A percentile compares a stretch with the other conserved stretches of the same genome.
These are phyloP conservation scores for Kockiozyma suomiensis DNA, from an alignment of 805 yeast species.

Conservation along the genomic window DNA sequence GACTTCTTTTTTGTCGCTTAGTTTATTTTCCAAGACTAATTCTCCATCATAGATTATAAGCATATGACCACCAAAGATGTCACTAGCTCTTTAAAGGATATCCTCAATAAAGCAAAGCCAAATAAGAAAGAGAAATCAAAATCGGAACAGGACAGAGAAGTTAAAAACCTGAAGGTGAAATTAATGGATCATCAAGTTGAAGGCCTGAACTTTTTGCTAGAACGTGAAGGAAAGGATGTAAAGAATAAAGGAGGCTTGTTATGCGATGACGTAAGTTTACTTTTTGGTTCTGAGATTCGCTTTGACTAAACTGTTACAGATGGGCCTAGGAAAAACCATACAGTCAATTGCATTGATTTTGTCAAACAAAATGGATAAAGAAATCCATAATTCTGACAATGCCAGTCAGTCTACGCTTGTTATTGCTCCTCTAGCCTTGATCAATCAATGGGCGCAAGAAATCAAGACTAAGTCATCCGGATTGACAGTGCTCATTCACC, in stretches of 20 bases:
- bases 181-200: conserved; percentile 52
- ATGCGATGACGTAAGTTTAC: conserved; percentile 62
- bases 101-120: conserved; percentile 6
- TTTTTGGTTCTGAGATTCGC: background rate
- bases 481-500: conserved; percentile 37
- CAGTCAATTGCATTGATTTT: conserved; percentile 71
- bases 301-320: conserved; percentile 47
- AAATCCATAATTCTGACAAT: conserved; percentile 42
- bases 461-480: conserved; percentile 42
- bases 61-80: conserved; percentile 19
- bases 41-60: conserved; percentile 12
- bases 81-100: conserved; percentile 21
- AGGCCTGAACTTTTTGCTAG: conserved; percentile 49
- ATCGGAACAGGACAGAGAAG: conserved; percentile 18
- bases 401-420: conserved; percentile 45
- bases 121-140: background rate
- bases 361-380: conserved; percentile 46
- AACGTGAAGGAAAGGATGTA: conserved; percentile 43
- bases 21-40: too few species aligned
- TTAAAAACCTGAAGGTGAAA: conserved; percentile 47
- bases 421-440: conserved; percentile 49
- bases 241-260: conserved; percentile 58
- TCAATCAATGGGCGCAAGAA: conserved; percentile 50
- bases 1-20: background rate
- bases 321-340: conserved; percentile 88